These are phyloP conservation scores for Septoria linicola DNA, from an alignment of 2,329 filamentous ascomycete genomes.

Conservation along the genomic window DNA sequence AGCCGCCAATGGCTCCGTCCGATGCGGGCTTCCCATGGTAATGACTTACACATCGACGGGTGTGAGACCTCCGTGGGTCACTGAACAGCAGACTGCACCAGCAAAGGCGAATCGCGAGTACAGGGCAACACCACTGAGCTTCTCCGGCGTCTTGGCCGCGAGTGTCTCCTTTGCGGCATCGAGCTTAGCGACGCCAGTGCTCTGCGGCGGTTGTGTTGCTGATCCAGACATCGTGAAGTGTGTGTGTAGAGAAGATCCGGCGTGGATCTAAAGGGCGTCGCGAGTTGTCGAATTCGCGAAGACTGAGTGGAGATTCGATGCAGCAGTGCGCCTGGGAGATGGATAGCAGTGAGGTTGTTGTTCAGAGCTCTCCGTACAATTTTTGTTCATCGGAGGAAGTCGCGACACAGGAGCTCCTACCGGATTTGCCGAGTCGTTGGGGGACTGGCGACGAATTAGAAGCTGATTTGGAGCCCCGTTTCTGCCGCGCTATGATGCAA, in stretches of 20 bases:
- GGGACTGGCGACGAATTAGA: no score
- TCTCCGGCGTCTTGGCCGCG: conserved; percentile 46
- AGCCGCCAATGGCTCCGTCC: not conserved
- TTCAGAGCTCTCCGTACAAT: no score
- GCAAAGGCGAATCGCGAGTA: conserved; percentile 97
- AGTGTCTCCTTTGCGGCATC: conserved; percentile 52
- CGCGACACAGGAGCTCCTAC: no score
- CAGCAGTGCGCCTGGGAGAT: conserved; percentile 1
- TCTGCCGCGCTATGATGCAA: no score
- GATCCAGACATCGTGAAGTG: conserved; percentile 36
- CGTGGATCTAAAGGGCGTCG: not conserved
- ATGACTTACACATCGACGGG: conserved; percentile 97
- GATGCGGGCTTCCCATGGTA: not conserved
- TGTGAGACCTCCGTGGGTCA: conserved; percentile 95
- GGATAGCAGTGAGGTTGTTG: not conserved
- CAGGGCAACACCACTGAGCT: conserved; percentile 66
- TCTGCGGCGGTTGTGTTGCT: conserved; percentile 45
- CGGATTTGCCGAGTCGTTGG: no score
- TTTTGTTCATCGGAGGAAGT: no score
- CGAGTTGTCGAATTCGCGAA: not conserved
- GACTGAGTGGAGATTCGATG: conserved; percentile 11
- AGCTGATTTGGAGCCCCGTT: no score
- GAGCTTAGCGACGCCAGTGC: conserved; percentile 54
- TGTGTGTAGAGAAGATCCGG: conserved; percentile 6
- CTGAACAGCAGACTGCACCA: conserved; percentile 94